Percentiles rank a stretch among this genome's conserved stretches.
Evolutionary conservation across 352 stramenopile species (phyloP).

Genomic region (Phytophthora uliginosa): DNA sequence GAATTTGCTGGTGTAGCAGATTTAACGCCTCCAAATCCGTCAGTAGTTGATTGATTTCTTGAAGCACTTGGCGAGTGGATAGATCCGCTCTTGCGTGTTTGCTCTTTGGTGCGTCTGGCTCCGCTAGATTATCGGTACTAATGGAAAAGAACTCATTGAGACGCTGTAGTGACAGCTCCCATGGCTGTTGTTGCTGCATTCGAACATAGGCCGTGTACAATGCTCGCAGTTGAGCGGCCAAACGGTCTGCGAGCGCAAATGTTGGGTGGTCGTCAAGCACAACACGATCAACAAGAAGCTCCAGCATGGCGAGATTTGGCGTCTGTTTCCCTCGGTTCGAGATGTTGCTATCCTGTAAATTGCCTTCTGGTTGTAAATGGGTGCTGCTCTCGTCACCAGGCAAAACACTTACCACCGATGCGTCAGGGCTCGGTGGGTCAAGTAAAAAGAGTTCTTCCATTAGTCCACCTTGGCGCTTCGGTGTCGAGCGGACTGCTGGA

Average conservation of each 20-base stretch:
- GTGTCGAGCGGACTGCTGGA: not conserved
- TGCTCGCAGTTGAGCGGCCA: constrained; percentile 69
- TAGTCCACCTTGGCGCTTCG: not conserved
- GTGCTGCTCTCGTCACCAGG: constrained; percentile 2
- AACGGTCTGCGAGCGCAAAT: constrained; percentile 73
- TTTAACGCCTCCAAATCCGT: constrained; percentile 55
- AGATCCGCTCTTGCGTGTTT: constrained; percentile 19
- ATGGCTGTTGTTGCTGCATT: constrained; percentile 62
- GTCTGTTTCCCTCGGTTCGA: not conserved
- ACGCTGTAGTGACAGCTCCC: constrained; percentile 54
- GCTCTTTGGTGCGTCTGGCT: not conserved
- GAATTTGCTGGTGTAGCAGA: constrained; percentile 66
- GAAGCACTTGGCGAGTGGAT: constrained; percentile 15
- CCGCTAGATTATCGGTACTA: constrained; percentile 14
- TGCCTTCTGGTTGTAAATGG: not conserved
- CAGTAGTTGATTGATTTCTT: constrained; percentile 52
- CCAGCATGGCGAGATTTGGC: constrained; percentile 37
- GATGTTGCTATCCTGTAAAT: not conserved
- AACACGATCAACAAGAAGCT: constrained; percentile 66
- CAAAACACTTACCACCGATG: not conserved
- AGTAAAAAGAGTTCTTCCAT: constrained; percentile 23
- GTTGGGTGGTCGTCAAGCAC: constrained; percentile 82
- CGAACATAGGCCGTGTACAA: constrained; percentile 66
- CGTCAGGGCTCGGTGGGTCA: not conserved
- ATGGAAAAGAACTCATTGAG: constrained; percentile 54